Evolutionary conservation across 768 basidiomycete genomes (phyloP), one percentile per base, ranked within the genome.

Genomic region (Daedaleopsis sinensis): DNA sequence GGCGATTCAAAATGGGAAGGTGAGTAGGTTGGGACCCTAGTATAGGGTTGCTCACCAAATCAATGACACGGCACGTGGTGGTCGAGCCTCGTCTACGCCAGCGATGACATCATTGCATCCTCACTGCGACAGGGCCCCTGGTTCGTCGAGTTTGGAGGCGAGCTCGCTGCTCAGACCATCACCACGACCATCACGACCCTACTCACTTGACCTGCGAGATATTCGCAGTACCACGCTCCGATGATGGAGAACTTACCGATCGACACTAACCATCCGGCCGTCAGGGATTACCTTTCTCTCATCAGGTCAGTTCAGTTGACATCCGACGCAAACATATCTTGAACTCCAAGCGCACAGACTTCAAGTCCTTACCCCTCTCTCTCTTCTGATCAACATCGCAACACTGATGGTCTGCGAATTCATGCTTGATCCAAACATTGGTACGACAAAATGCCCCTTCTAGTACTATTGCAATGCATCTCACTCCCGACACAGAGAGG

Each of bases 291-390:
- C 70, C 77, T 91, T 43, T 74, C 87, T 2, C 86, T 92, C 11
- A 77, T 88, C 9, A 76, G 90, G 78, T 82, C 9, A 35, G 76
- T 72, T 35, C 15, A n/a, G 46, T 37, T 54, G 39, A 2, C 16
- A n/a, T 11, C n/a, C 1, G 4, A 11, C 27, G 12, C 4, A 38
- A 8, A 42, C 59, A 47, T 16, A 24, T 16, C 21, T 18, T 58
- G 50, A 59, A 36, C 9, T 11, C 12, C 8, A 27, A 42, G 55
- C 32, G 58, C 49, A 5, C 62, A 84, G 90, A 50, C 82, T 97
- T 5, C 94, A 97, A 71, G 91, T 96, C 21, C 76, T 95, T 49
- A 94, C 94, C 0, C 94, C 94, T 0, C 78, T 96, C 1, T 90
- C 91, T 1, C 79, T 96, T 10, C 80, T 94, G 65, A 84, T 95